phyloP scores from a whole-genome alignment of 2,329 filamentous ascomycete species.

The Verticillium zaregamsianum region DNA sequence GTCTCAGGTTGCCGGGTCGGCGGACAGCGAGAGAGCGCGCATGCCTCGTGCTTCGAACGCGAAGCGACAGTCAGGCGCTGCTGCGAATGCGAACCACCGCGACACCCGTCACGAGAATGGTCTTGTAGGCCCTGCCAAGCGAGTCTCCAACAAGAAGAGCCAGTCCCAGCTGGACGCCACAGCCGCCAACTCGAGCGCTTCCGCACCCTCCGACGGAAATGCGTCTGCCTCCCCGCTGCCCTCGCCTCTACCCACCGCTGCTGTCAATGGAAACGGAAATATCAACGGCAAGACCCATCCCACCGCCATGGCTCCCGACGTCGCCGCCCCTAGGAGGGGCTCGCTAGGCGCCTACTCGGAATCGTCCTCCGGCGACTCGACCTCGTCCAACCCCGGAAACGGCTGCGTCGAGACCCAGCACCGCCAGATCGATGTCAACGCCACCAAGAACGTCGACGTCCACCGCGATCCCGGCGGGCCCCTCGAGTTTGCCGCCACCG shows the following conservation, averaged over 20 bases:
- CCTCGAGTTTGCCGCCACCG: constrained; percentile 75
- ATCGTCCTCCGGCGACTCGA: constrained; percentile 50
- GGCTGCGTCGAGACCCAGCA: constrained; percentile 36
- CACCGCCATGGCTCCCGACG: constrained; percentile 36
- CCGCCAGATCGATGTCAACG: constrained; percentile 66
- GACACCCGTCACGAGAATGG: constrained; percentile 84
- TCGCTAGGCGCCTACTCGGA: constrained; percentile 53
- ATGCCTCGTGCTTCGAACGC: constrained; percentile 58
- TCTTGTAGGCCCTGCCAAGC: constrained; percentile 58
- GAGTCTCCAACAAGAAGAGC: constrained; percentile 38
- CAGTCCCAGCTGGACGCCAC: constrained; percentile 35
- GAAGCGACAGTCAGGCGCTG: constrained; percentile 60
- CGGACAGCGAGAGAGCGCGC: constrained; percentile 35
- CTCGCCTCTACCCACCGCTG: constrained; percentile 20
- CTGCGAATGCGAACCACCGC: constrained; percentile 55
- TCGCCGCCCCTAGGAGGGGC: constrained; percentile 37
- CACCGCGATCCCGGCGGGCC: constrained; percentile 70
- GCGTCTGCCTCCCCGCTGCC: constrained; percentile 15
- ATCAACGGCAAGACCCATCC: constrained; percentile 9
- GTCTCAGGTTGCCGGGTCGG: constrained; percentile 28
- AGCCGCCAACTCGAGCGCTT: constrained; percentile 10
- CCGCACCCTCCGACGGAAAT: constrained; percentile 20
- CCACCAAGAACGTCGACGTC: constrained; percentile 61
- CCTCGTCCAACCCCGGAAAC: constrained; percentile 24
- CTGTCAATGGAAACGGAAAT: background rate